These are phyloP conservation scores for Rhynchospora tenuis DNA, from an alignment of 176 grass and related monocot genomes.

Conservation along the genomic window DNA sequence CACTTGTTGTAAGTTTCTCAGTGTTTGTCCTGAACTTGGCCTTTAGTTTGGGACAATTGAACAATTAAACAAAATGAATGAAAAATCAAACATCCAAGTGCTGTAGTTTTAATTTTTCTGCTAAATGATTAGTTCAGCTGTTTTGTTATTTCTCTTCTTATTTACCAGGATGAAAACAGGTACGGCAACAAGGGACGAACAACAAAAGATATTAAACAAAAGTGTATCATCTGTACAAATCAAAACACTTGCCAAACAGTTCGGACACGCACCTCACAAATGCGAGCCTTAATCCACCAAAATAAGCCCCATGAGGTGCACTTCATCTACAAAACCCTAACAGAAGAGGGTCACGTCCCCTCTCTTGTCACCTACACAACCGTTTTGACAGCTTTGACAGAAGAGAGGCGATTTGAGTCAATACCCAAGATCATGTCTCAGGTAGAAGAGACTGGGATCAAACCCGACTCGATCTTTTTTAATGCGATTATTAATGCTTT, in stretches of 20 bases:
- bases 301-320: conserved; percentile 61
- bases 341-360: conserved; percentile 69
- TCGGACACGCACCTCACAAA: conserved; percentile 45
- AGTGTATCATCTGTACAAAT: conserved; percentile 50
- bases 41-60: not conserved
- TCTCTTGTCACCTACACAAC: conserved; percentile 82
- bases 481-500: conserved; percentile 87
- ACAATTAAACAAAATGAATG: not conserved
- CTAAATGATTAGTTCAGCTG: not conserved
- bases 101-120: not conserved
- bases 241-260: conserved; percentile 59
- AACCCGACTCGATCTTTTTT: conserved; percentile 80
- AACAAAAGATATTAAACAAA: conserved; percentile 1
- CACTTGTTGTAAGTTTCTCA: not conserved
- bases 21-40: not conserved
- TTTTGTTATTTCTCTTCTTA: conserved; percentile 9
- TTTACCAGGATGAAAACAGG: conserved; percentile 24
- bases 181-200: conserved; percentile 11
- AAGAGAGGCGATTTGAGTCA: conserved; percentile 52
- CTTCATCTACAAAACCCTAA: conserved; percentile 39
- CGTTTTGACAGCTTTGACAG: conserved; percentile 52
- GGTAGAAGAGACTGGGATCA: conserved; percentile 59
- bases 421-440: conserved; percentile 62
- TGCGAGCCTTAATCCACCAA: conserved; percentile 56
- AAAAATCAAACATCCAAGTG: not conserved